Evolutionary conservation across 352 stramenopile species (phyloP), one percentile per base, ranked within the genome.

Genomic region (Phytophthora sp.): DNA sequence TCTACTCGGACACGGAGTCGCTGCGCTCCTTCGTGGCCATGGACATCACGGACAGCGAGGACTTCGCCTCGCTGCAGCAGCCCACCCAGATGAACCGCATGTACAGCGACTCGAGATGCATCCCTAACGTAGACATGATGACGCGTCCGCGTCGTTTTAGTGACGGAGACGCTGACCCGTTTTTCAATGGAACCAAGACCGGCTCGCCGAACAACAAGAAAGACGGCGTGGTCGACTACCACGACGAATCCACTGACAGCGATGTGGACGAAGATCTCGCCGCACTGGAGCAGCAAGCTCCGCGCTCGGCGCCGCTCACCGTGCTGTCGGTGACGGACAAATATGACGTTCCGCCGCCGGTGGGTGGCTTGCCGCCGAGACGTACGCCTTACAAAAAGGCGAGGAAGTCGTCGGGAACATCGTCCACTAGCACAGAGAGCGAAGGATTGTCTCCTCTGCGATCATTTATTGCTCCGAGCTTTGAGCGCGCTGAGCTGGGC

Each of bases 1-100:
- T 88, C 12, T 86, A 84, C 68, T 89, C 74, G 7, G 84, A 91
- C 58, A 90, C 82, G 0, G 81, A 89, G 66, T 91, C 84, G 37
- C 69, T 92, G 59, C 82, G 79, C 42, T 91, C 84, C 13, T 92
- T 90, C 38, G 69, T 92, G n/a, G 82, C 84, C 13, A 84, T 92
- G 43, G 84, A 92, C 61, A 77, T 92, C 28, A 76, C 77, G 11
- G 84, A 92, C 50, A 69, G 41, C 35, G 81, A 91, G 31, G 79
- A 89, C 65, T 66, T 83, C 53, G 62, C 76, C 24, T 50, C 70
- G 10, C 65, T 88, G 13, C 72, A 80, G 32, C 81, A 89, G 59
- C 79, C 84, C 24, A 77, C 71, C 52, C 74, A 80, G 13, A 75
- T 90, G 52, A 87, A 74, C 24, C 69, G 83, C 43, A 90, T 92